These are phyloP conservation scores for Eustoma russellianum DNA, from an alignment of 257 asterid genomes.

Conservation along the genomic window DNA sequence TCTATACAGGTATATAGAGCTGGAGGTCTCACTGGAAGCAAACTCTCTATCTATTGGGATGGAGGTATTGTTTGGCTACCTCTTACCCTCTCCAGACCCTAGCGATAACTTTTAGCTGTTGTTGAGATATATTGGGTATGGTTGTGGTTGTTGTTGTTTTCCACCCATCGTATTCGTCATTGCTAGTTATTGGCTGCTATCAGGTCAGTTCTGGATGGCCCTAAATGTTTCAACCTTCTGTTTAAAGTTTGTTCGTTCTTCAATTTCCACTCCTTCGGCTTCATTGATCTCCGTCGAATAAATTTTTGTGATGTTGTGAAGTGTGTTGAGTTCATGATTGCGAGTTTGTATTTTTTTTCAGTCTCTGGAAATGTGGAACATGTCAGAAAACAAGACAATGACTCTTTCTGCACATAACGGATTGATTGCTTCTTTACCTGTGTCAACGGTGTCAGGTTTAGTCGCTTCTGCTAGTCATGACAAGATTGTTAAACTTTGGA, in stretches of 20 bases:
- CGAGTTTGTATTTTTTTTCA: slow-evolving; percentile 13
- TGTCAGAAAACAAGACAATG: slow-evolving; percentile 74
- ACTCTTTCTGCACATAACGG: slow-evolving; percentile 75
- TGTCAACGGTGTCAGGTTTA: slow-evolving; percentile 56
- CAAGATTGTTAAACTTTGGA: slow-evolving; percentile 74
- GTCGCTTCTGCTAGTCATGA: slow-evolving; percentile 96
- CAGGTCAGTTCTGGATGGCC: slow-evolving; percentile 72
- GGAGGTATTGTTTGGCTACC: too few species aligned
- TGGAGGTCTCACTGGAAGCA: too few species aligned
- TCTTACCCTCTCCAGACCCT: too few species aligned
- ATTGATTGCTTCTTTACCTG: slow-evolving; percentile 71
- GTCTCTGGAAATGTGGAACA: slow-evolving; percentile 93
- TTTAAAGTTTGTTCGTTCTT: too few species aligned
- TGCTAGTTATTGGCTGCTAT: slow-evolving; percentile 87
- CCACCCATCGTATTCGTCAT: slow-evolving; percentile 76
- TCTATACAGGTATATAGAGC: too few species aligned
- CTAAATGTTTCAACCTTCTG: too few species aligned
- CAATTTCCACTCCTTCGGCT: background rate
- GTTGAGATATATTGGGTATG: too few species aligned
- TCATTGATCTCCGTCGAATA: background rate
- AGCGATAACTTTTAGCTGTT: too few species aligned
- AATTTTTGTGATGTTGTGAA: too few species aligned
- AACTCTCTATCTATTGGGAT: too few species aligned
- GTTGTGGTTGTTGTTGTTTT: too few species aligned
- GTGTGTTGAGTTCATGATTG: background rate